Evolutionary conservation across 2,329 filamentous ascomycete species (phyloP).

Genomic region (Fusarium nanum): DNA sequence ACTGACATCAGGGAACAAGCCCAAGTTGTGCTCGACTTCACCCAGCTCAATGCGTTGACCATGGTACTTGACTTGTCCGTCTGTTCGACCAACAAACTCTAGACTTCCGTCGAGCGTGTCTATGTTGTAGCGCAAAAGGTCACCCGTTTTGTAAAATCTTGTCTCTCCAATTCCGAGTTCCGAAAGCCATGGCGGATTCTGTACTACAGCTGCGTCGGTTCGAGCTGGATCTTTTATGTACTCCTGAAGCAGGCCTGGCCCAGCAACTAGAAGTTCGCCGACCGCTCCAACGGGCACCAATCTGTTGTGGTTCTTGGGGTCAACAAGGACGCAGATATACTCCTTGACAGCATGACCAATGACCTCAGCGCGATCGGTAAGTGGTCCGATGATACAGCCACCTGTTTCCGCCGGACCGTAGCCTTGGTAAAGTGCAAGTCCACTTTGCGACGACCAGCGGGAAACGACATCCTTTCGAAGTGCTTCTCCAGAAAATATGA

Average conservation of each 20-base stretch:
- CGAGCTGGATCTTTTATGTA: not conserved
- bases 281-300: not conserved
- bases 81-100: not conserved
- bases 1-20: not conserved
- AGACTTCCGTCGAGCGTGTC: not conserved
- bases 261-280: not conserved
- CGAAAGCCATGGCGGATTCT: not conserved
- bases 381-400: not conserved
- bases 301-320: constrained; percentile 1
- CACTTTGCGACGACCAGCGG: not conserved
- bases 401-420: constrained; percentile 6
- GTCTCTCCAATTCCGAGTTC: not conserved
- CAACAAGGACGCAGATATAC: not conserved
- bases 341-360: not conserved
- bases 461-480: not conserved
- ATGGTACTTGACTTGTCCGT: constrained; percentile 1
- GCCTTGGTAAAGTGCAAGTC: not conserved
- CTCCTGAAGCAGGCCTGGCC: not conserved
- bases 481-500: constrained; percentile 1
- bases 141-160: not conserved
- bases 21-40: not conserved
- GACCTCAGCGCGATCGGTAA: not conserved
- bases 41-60: not conserved
- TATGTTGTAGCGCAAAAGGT: not conserved
- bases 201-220: not conserved